These are phyloP conservation scores for Verbena officinalis DNA, from an alignment of 257 asterid species.

Conservation along the genomic window DNA sequence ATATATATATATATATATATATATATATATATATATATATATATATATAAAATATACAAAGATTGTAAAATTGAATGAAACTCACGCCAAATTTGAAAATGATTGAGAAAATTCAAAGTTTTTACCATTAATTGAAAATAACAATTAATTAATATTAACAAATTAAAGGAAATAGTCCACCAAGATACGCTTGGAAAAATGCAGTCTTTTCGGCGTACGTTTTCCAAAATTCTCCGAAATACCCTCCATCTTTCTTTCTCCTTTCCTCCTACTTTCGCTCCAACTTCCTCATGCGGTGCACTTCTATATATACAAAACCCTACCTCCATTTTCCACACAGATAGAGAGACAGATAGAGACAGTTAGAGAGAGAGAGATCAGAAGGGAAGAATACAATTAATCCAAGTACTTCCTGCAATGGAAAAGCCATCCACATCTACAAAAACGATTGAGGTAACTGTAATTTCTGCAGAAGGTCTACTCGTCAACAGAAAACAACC, in stretches of 20 bases:
- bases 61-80: constrained; percentile 7
- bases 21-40: too few species aligned
- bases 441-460: constrained; percentile 40
- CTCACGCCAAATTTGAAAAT: constrained; percentile 27
- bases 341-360: neutral
- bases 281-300: neutral
- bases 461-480: constrained; percentile 48
- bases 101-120: neutral
- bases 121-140: neutral
- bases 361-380: too few species aligned
- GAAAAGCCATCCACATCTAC: constrained; percentile 10
- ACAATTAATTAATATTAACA: neutral
- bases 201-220: too few species aligned
- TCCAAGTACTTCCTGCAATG: neutral
- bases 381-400: too few species aligned
- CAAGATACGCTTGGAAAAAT: neutral
- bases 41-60: too few species aligned
- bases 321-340: neutral
- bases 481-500: constrained; percentile 26
- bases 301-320: too few species aligned
- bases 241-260: constrained; percentile 32
- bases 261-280: constrained; percentile 27
- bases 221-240: constrained; percentile 35
- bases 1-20: too few species aligned
- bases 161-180: neutral